phyloP scores from a whole-genome alignment of 2,329 filamentous ascomycete species.

The Coccinonectria pachysandricola region DNA sequence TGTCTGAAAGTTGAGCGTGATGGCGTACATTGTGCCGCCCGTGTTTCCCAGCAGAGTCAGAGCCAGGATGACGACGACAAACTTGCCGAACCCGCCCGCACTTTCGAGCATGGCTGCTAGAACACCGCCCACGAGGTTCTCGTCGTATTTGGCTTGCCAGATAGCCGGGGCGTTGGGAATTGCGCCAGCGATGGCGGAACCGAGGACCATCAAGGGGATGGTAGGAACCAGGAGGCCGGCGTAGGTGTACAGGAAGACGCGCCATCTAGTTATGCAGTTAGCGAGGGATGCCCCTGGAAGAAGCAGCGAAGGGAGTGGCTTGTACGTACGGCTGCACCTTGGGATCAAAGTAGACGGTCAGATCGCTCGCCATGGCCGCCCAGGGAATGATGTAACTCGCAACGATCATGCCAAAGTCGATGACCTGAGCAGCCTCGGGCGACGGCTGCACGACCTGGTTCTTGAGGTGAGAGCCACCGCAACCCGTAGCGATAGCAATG shows the following conservation, averaged over 20 bases:
- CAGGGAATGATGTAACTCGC: conserved; percentile 56
- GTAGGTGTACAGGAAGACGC: conserved; percentile 47
- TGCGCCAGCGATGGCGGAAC: conserved; percentile 53
- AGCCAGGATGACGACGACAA: conserved; percentile 48
- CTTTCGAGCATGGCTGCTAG: conserved; percentile 48
- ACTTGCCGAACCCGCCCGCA: conserved; percentile 50
- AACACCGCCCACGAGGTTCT: conserved; percentile 46
- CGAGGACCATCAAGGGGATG: conserved; percentile 50
- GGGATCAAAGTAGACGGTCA: conserved; percentile 51
- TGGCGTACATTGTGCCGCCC: conserved; percentile 48
- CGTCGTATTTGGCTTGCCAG: conserved; percentile 46
- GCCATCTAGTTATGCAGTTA: conserved; percentile 19
- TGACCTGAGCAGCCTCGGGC: conserved; percentile 33
- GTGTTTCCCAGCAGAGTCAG: conserved; percentile 50
- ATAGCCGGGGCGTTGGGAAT: conserved; percentile 39
- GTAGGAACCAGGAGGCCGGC: conserved; percentile 44
- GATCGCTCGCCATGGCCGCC: conserved; percentile 47
- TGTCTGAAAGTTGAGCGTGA: conserved; percentile 56
- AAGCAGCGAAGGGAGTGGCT: background rate
- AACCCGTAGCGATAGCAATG: conserved; percentile 44
- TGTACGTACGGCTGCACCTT: conserved; percentile 41
- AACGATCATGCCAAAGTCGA: conserved; percentile 51
- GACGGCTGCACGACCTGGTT: conserved; percentile 35
- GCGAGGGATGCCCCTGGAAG: background rate
- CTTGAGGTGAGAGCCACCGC: conserved; percentile 38